Base-by-base conservation (phyloP, 352 stramenopile species). In the Phytophthora pistaciae region DNA sequence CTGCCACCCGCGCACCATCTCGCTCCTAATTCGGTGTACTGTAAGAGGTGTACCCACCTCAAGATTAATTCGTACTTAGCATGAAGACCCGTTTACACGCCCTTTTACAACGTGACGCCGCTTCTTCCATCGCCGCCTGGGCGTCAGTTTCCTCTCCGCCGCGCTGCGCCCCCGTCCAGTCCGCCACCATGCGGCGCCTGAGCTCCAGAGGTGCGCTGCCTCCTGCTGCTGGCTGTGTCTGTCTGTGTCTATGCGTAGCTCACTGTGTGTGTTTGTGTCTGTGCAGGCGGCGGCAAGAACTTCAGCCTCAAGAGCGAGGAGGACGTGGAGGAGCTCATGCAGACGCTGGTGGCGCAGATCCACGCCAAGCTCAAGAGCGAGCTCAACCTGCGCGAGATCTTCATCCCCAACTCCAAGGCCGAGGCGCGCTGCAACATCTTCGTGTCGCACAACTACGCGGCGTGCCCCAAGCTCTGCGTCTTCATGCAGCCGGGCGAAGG, bases 401-500 rank as follows among this genome's bases (percentile, higher is more conserved):
- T 91, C 69, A 96, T 96, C 68, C 90, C 90, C 14, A 96, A 94
- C 73, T 91, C 87, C 63, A 95, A 94, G 65, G 90, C 90, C 21
- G 89, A 96, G 60, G 90, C 90, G 49, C 87, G 85, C 36, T 95
- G 90, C 75, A 95, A 88, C 68, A 91, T 96, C 76, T 96, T 96
- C 52, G 84, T 94, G 13, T 94, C 88, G 27, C 64, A 80, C 53
- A 94, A 95, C 67, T 96, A 95, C 66, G 85, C 87, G 3, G 79
- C 85, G 50, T 95, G 89, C 67, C 77, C 85, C 20, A 91, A 92
- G 62, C 77, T 96, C 27, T 95, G 87, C 56, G 72, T 96, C 64
- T 96, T 96, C 68, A 66, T 96, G 67, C 90, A 96, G 70, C 74
- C 80, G 3, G 88, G 88, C 13, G 60, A 76, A 70, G 90, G 88